Percentiles rank a stretch among this genome's conserved stretches.
These are phyloP conservation scores for Paramecium bursaria DNA, from an alignment of 73 alveolate species.

Conservation along the genomic window DNA sequence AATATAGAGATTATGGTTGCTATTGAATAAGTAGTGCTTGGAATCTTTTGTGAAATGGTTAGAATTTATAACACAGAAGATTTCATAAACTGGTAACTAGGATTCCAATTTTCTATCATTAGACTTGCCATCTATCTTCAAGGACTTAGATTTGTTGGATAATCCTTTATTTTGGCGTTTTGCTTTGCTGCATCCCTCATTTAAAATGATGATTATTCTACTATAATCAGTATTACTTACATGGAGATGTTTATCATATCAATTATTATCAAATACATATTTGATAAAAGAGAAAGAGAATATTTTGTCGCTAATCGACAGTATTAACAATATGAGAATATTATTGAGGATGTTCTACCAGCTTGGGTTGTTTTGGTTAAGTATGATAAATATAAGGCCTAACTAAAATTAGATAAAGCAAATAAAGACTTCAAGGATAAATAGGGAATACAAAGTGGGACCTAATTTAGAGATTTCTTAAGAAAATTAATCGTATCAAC, in stretches of 20 bases:
- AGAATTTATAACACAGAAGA: too few relatives aligned
- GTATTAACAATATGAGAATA: conserved; percentile 20
- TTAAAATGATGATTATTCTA: neutral
- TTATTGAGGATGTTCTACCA: conserved; percentile 37
- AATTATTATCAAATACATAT: neutral
- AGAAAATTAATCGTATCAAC: neutral
- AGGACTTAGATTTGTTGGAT: conserved; percentile 7
- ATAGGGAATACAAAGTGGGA: neutral
- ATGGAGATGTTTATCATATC: neutral
- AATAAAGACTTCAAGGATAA: conserved; percentile 22
- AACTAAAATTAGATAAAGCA: conserved; percentile 9
- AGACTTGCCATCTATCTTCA: neutral
- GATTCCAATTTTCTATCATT: neutral
- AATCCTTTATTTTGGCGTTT: neutral
- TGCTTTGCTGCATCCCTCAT: neutral
- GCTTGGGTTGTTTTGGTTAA: conserved; percentile 42
- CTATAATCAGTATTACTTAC: neutral
- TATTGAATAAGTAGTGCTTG: neutral
- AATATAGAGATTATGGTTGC: conserved; percentile 1
- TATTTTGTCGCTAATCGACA: neutral
- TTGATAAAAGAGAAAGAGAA: neutral
- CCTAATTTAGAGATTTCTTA: conserved; percentile 33
- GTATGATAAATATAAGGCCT: conserved; percentile 19
- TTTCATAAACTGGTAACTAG: too few relatives aligned
- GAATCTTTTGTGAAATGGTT: conserved; percentile 2